Base-by-base conservation (phyloP, 441 rosid genomes). In the Pelargonium citronellum region DNA sequence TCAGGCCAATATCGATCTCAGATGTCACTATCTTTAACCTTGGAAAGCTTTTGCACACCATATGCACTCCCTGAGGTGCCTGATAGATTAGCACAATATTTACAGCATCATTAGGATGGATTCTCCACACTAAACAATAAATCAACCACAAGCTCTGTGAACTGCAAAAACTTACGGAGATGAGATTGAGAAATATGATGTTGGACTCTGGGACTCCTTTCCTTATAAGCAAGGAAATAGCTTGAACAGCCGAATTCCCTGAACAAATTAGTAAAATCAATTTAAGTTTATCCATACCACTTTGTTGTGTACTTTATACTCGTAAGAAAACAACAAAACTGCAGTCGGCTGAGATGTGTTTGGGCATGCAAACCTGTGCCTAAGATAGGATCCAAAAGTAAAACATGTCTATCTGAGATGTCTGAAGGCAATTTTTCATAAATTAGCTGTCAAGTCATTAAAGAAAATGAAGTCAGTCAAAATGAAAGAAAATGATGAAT, bases 21-120 rank as follows among this genome's bases (percentile, higher is more conserved):
- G 98, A 95, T 4, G 97, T 95, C 76, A 95, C 97, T 30, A 90
- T 92, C 90, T 95, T 92, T 65, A 92, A 67, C 77, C 96, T 88
- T 37, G 97, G 99, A 83, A 87, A 90, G 67, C 79, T 86, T 85
- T 86, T 86, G 91, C 98, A 90, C 67, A 95, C 97, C 82, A 90
- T 86, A 76, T 95, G 98, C 60, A 95, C 98, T 76, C 99, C 97
- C 77, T 92, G 97, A 75, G 99, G 99, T 80, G 97, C 97, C 99
- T 95, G 86, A 7, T 47, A 11, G 17, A 13, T 10, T 46, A 10
- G 2, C 53, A 46, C 53, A 46, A 10, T 46, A 46, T 5, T 46
- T 58, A 58, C 63, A 58, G 22, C 3, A 55, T 55, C 62, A 55
- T 55, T 55, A 55, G 19, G 62, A 39, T 62, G 39, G 39, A 34